Percentiles rank a stretch among this genome's conserved stretches.
These are phyloP conservation scores for Penicillium sp. DNA, from an alignment of 2,329 filamentous ascomycete species.

Conservation along the genomic window DNA sequence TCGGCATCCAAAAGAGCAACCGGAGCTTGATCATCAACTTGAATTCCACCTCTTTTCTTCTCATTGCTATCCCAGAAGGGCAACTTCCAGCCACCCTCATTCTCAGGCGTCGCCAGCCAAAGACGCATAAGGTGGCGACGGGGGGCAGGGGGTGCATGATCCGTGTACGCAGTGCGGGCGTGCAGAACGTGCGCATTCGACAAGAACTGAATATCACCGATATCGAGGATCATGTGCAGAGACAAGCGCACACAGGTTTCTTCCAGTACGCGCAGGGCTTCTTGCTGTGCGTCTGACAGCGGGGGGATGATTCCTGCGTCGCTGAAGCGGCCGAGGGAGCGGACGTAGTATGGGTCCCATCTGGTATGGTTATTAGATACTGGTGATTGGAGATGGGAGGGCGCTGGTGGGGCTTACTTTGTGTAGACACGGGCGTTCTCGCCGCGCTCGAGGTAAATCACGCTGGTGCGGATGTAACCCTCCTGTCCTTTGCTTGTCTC, in stretches of 20 bases:
- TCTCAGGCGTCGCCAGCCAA: conserved; percentile 80
- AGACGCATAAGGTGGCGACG: conserved; percentile 77
- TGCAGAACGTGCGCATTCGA: conserved; percentile 79
- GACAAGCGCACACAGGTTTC: conserved; percentile 70
- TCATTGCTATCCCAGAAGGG: conserved; percentile 78
- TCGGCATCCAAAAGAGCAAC: conserved; percentile 76
- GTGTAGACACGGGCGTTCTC: conserved; percentile 68
- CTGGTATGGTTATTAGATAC: conserved; percentile 30
- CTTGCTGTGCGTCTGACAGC: conserved; percentile 66
- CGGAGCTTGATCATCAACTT: conserved; percentile 77
- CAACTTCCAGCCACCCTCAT: conserved; percentile 80
- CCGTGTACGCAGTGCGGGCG: conserved; percentile 76
- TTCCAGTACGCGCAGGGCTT: conserved; percentile 70
- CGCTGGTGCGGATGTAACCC: conserved; percentile 68
- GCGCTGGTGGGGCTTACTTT: conserved; percentile 52
- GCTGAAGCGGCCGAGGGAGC: conserved; percentile 71
- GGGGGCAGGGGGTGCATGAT: conserved; percentile 66
- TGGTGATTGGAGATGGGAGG: not conserved
- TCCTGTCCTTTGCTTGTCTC: conserved; percentile 74
- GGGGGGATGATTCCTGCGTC: conserved; percentile 71
- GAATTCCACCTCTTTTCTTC: conserved; percentile 85
- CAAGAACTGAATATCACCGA: conserved; percentile 86
- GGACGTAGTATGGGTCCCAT: conserved; percentile 87
- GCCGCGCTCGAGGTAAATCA: conserved; percentile 74
- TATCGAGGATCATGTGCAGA: conserved; percentile 81